Evolutionary conservation across 1,284 basidiomycete genomes (phyloP).

Genomic region (Gymnopus androsaceus): DNA sequence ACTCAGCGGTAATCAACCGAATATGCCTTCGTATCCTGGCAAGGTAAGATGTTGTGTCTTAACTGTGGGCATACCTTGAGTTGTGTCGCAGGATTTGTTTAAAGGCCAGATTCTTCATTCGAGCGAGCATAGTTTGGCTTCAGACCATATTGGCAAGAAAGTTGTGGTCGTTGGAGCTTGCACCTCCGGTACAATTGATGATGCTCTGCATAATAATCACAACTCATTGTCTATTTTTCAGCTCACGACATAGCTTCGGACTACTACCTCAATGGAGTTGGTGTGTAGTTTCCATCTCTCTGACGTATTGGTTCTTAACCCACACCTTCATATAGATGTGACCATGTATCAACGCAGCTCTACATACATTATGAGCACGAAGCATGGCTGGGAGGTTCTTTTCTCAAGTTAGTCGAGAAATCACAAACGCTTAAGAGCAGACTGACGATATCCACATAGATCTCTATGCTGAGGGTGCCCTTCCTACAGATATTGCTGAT

Average conservation of each 20-base stretch:
- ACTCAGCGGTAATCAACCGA: conserved; percentile 39
- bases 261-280: conserved; percentile 14
- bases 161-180: conserved; percentile 62
- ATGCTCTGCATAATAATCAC: not conserved
- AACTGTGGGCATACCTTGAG: no score
- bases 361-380: conserved; percentile 60
- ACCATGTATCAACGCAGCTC: conserved; percentile 66
- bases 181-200: conserved; percentile 48
- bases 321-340: conserved; percentile 41
- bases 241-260: conserved; percentile 18
- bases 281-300: not conserved
- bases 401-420: conserved; percentile 27
- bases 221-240: not conserved
- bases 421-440: not conserved
- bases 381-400: conserved; percentile 44
- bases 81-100: conserved; percentile 36
- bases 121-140: conserved; percentile 9
- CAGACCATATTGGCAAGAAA: conserved; percentile 17
- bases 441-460: conserved; percentile 20
- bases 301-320: not conserved
- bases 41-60: conserved; percentile 7
- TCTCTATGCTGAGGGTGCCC: conserved; percentile 46
- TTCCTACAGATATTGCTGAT: conserved; percentile 53
- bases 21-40: conserved; percentile 40
- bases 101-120: conserved; percentile 18